phyloP scores from a whole-genome alignment of 2,329 filamentous ascomycete genomes.

The Grosmannia huntii region DNA sequence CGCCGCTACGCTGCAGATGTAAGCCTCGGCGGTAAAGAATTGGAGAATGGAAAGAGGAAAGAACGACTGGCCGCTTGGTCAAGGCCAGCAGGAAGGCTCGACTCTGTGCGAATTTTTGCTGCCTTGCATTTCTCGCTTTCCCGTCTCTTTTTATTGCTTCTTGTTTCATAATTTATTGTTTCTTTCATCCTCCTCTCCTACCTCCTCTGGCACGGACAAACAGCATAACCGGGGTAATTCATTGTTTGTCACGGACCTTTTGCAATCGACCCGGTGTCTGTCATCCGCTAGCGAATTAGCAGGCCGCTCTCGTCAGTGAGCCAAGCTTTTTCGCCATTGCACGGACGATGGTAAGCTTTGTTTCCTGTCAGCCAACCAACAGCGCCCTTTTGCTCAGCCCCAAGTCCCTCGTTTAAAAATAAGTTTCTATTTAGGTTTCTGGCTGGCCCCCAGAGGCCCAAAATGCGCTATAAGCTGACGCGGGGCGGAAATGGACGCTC shows the following conservation, averaged over 20 bases:
- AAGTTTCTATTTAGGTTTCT: not conserved
- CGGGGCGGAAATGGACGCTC: not conserved
- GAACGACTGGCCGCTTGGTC: not conserved
- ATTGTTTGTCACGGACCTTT: not conserved
- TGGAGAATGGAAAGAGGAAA: not conserved
- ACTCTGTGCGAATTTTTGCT: not conserved
- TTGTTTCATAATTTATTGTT: not conserved
- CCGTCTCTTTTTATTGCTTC: not conserved
- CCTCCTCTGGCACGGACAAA: not conserved
- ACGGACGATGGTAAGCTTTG: not conserved
- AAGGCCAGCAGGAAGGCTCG: not conserved
- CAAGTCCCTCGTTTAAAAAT: not conserved
- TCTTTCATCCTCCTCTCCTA: not conserved
- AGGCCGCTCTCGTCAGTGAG: not conserved
- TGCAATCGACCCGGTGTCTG: not conserved
- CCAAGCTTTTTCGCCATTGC: not conserved
- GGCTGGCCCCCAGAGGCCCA: not conserved
- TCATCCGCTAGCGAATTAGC: not conserved
- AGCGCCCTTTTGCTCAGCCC: not conserved
- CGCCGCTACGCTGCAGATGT: not conserved
- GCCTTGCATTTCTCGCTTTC: not conserved
- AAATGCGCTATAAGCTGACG: not conserved
- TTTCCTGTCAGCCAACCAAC: not conserved
- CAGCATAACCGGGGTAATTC: not conserved
- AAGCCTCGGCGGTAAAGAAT: not conserved